Percentiles rank a stretch among this genome's conserved stretches.
phyloP scores from a whole-genome alignment of 2,329 filamentous ascomycete species.

The Diaporthe ampelina region DNA sequence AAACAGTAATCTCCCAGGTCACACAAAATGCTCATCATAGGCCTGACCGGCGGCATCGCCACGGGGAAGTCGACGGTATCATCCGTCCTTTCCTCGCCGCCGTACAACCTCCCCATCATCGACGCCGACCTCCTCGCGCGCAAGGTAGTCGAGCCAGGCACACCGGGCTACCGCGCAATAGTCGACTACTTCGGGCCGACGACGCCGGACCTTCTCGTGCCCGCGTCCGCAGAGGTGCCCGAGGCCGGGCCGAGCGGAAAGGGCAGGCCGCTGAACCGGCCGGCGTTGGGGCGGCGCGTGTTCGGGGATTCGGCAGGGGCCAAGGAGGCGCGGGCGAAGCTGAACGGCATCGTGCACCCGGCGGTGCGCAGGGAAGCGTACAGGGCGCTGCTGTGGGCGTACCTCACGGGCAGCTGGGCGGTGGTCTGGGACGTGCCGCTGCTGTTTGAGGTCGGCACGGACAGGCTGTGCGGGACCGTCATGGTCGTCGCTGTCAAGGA shows the following conservation, averaged over 20 bases:
- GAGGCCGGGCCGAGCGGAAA: constrained; percentile 69
- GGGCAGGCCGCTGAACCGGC: constrained; percentile 84
- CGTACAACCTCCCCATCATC: constrained; percentile 90
- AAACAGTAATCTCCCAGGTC: neutral
- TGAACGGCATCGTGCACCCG: constrained; percentile 94
- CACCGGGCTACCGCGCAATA: constrained; percentile 85
- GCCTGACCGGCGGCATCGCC: constrained; percentile 95
- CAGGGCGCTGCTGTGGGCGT: constrained; percentile 78
- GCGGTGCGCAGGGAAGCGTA: constrained; percentile 89
- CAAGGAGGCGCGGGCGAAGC: constrained; percentile 77
- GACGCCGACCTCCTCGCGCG: constrained; percentile 95
- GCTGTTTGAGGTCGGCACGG: constrained; percentile 89
- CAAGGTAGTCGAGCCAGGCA: constrained; percentile 94
- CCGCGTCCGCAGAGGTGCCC: constrained; percentile 64
- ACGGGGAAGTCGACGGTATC: constrained; percentile 99
- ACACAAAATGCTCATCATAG: constrained; percentile 89
- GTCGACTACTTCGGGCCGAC: constrained; percentile 83
- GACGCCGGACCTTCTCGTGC: constrained; percentile 87
- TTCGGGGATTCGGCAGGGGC: constrained; percentile 84
- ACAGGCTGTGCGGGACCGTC: constrained; percentile 86
- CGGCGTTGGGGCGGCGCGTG: constrained; percentile 85
- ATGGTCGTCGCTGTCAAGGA: constrained; percentile 89
- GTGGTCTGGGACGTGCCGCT: constrained; percentile 94
- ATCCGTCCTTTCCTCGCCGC: constrained; percentile 80
- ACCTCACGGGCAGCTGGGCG: constrained; percentile 84